Conservation (phyloP, 768 basidiomycete species). For the Rhodosporidiobolus sp. region DNA sequence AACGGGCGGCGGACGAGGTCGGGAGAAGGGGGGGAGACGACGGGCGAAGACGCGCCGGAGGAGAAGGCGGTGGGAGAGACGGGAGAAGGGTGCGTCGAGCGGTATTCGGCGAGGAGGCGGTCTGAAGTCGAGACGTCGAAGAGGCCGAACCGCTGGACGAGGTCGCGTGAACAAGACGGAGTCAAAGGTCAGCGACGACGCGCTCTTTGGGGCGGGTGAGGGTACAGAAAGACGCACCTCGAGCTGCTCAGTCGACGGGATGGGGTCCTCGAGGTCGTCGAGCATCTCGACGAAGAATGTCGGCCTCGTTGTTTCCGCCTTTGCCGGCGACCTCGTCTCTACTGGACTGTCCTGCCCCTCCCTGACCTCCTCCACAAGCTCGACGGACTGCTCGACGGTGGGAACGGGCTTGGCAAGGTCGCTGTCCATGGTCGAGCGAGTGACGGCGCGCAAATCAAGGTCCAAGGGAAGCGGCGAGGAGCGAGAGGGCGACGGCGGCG, state of each 20-base stretch:
- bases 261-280: neutral
- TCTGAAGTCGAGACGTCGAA: slow-evolving; percentile 14
- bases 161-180: neutral
- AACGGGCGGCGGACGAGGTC: neutral
- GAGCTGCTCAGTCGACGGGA: slow-evolving; percentile 9
- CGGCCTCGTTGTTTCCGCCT: neutral
- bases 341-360: no score
- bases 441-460: no score
- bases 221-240: neutral
- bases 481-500: no score
- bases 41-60: neutral
- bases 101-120: slow-evolving; percentile 19
- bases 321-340: no score
- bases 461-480: no score
- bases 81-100: slow-evolving; percentile 8
- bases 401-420: no score
- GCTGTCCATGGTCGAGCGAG: no score
- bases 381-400: neutral
- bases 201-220: rapidly evolving
- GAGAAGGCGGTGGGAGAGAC: neutral
- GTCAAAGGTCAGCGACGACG: neutral
- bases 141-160: slow-evolving; percentile 22
- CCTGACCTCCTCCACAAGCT: neutral
- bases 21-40: neutral
- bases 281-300: slow-evolving; percentile 6